These are phyloP conservation scores for Talaromyces sp. DNA, from an alignment of 2,329 filamentous ascomycete genomes.

Conservation along the genomic window DNA sequence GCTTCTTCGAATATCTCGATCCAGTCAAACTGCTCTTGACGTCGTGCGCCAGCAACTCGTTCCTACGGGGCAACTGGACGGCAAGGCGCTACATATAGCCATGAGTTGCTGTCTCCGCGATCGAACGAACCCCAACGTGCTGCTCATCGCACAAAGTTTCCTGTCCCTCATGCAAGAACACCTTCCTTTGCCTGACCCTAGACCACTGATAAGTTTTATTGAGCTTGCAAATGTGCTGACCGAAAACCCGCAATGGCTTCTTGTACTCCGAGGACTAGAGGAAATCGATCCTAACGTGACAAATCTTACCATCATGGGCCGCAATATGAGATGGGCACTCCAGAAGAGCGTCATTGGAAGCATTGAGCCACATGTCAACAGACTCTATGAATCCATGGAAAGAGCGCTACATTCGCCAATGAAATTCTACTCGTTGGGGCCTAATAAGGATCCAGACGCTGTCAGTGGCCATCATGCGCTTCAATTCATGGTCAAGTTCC, in stretches of 20 bases:
- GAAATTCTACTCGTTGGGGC: constrained; percentile 10
- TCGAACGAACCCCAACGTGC: constrained; percentile 67
- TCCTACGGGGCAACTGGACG: constrained; percentile 44
- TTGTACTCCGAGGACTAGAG: constrained; percentile 28
- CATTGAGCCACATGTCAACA: constrained; percentile 28
- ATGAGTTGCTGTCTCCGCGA: constrained; percentile 73
- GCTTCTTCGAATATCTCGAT: constrained; percentile 62
- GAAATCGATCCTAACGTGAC: constrained; percentile 16
- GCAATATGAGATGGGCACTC: constrained; percentile 27
- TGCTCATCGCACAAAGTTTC: constrained; percentile 62
- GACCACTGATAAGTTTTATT: constrained; percentile 30
- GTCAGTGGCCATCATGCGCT: constrained; percentile 25
- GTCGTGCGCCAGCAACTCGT: constrained; percentile 55
- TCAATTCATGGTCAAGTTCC: constrained; percentile 27
- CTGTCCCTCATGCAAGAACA: constrained; percentile 58
- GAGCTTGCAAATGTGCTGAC: constrained; percentile 26
- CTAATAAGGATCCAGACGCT: constrained; percentile 18
- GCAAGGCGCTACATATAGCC: constrained; percentile 65
- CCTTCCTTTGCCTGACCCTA: constrained; percentile 30
- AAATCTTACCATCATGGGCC: constrained; percentile 26
- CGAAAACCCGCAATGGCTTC: constrained; percentile 28
- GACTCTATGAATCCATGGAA: constrained; percentile 30
- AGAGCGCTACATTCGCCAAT: constrained; percentile 15
- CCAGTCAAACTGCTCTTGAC: constrained; percentile 59
- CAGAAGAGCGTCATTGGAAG: constrained; percentile 23